A percentile compares a stretch with the other conserved stretches of the same genome.
These are phyloP conservation scores for Eimeria necatrix DNA, from an alignment of 169 alveolate species.

Conservation along the genomic window DNA sequence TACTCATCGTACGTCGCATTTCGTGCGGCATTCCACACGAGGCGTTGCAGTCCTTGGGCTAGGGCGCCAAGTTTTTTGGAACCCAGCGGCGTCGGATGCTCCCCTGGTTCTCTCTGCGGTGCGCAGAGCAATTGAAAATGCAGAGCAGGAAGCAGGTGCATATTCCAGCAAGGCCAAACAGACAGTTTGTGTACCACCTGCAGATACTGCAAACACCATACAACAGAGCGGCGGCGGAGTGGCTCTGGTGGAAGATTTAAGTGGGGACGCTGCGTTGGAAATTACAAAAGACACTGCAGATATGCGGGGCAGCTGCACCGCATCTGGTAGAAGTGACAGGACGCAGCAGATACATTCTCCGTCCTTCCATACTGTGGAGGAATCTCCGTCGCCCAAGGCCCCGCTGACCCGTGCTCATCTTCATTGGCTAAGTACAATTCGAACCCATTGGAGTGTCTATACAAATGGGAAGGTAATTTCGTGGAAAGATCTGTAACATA, in stretches of 20 bases:
- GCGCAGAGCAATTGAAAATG: conserved; percentile 9
- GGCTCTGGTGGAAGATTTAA: not conserved
- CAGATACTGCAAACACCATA: not conserved
- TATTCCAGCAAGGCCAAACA: not conserved
- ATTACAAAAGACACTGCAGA: not conserved
- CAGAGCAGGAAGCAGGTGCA: conserved; percentile 33
- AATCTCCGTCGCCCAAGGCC: conserved; percentile 19
- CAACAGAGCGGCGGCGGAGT: not conserved
- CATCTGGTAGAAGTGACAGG: not conserved
- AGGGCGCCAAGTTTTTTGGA: conserved; percentile 46
- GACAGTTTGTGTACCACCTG: not conserved
- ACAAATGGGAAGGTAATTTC: conserved; percentile 36
- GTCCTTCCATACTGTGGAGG: conserved; percentile 1
- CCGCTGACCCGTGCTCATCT: conserved; percentile 65
- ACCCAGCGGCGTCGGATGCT: conserved; percentile 43
- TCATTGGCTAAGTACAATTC: conserved; percentile 21
- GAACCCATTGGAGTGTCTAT: conserved; percentile 65
- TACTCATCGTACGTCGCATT: not conserved
- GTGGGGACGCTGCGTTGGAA: not conserved
- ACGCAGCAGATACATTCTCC: not conserved
- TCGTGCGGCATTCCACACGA: conserved; percentile 48
- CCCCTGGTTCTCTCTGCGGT: conserved; percentile 2
- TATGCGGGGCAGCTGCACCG: not conserved
- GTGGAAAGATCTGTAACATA: not conserved
- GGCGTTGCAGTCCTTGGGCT: conserved; percentile 69